Base-by-base conservation (phyloP, 2,329 filamentous ascomycete genomes). In the Epichloe elymi region DNA sequence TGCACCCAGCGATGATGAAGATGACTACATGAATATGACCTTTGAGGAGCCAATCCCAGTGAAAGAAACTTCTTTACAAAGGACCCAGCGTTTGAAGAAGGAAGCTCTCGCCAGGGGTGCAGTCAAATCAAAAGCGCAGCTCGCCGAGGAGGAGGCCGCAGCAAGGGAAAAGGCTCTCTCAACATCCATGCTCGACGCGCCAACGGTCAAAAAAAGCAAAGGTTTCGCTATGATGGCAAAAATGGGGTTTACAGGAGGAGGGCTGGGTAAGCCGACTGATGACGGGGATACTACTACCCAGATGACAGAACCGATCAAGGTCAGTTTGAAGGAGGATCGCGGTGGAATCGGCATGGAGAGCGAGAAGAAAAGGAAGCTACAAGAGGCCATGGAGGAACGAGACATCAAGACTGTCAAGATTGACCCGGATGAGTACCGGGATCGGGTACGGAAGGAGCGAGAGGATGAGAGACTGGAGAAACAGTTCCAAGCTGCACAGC, bases 1-100 rank as follows among this genome's bases (percentile, higher is more conserved):
- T 47, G 55, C 53, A 44, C 49, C 49, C 20, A 33, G 42, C 39
- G 48, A 50, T 5, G 42, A 50, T 8, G 87, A 89, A 56, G 89
- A 96, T 56, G 93, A 98, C 68, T 97, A 98, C 74, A 94, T 98
- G 86, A 88, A 84, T 60, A 97, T 98, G 91, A 76, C 83, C 14
- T 90, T 98, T 63, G 75, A 79, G 17, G 86, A 95, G 30, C 63
- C 76, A 69, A 61, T 74, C 65, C 64, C 79, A 70, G 67, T 70
- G 70, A 65, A 60, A 57, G 74, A 79, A 59, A 74, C 74, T 1
- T 80, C 75, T 1, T 62, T 79, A 14, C 75, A 79, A 60, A 72
- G 77, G n/a, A 70, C 73, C 6, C 66, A 71, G 55, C 73, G 74
- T 7, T 69, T 76, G 30, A 72, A 74, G 58, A 75, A 74, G 59